Conservation (phyloP, 1,284 basidiomycete species). For the Ceratobasidium sp. region DNA sequence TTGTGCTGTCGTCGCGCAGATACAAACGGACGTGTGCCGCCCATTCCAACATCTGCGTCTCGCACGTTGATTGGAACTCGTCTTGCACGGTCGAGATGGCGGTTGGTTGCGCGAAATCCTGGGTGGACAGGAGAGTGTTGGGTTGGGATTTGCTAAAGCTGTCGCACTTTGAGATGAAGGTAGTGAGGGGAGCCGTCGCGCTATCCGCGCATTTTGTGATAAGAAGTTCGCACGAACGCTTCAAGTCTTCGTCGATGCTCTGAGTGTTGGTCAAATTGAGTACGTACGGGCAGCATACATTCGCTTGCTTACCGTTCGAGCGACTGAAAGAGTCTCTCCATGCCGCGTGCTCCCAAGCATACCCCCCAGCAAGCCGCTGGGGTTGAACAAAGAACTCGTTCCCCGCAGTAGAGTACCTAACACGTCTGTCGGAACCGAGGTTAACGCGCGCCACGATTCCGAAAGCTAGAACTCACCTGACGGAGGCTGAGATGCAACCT, state of each 20-base stretch:
- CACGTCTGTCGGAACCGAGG: slow-evolving; percentile 60
- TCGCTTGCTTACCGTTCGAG: slow-evolving; percentile 63
- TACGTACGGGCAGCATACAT: slow-evolving; percentile 24
- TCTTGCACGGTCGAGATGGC: slow-evolving; percentile 61
- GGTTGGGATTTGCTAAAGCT: slow-evolving; percentile 46
- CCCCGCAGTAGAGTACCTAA: slow-evolving; percentile 73
- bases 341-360: slow-evolving; percentile 63
- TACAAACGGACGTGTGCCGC: slow-evolving; percentile 70
- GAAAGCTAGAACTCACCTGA: background rate
- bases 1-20: slow-evolving; percentile 76
- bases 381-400: slow-evolving; percentile 71
- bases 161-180: slow-evolving; percentile 44
- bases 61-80: slow-evolving; percentile 61
- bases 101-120: slow-evolving; percentile 58
- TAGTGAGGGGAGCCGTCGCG: slow-evolving; percentile 60
- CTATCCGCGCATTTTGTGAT: slow-evolving; percentile 68
- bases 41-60: slow-evolving; percentile 63
- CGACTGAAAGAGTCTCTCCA: slow-evolving; percentile 64
- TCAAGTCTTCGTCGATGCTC: slow-evolving; percentile 85
- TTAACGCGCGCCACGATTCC: slow-evolving; percentile 8
- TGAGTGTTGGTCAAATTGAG: slow-evolving; percentile 22
- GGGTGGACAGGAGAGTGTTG: slow-evolving; percentile 48
- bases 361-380: slow-evolving; percentile 65
- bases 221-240: slow-evolving; percentile 79
- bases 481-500: slow-evolving; percentile 54